phyloP scores from a whole-genome alignment of 2,329 filamentous ascomycete species.

The Ophiostoma montium region DNA sequence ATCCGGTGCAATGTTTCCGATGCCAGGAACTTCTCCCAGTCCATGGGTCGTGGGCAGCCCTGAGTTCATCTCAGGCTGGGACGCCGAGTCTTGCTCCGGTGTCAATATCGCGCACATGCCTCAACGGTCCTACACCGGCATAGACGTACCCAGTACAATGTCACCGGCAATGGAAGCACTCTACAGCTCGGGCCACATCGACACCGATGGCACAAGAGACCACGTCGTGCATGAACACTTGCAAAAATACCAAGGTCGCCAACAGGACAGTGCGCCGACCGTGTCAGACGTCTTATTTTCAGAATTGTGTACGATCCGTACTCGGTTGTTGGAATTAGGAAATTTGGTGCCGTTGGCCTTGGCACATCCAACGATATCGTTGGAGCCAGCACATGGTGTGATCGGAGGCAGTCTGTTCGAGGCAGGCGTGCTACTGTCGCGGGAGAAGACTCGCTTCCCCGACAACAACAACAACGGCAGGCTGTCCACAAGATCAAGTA shows the following conservation, averaged over 20 bases:
- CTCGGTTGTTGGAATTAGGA: slow-evolving; percentile 24
- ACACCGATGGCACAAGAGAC: background rate
- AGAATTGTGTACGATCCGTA: slow-evolving; percentile 24
- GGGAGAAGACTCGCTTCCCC: background rate
- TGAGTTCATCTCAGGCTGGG: background rate
- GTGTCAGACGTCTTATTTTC: slow-evolving; percentile 3
- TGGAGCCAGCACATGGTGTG: background rate
- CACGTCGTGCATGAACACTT: background rate
- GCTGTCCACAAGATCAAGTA: background rate
- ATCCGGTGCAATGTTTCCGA: background rate
- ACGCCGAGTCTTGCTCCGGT: background rate
- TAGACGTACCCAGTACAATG: background rate
- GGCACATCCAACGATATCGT: background rate
- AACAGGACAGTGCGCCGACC: background rate
- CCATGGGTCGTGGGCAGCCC: background rate
- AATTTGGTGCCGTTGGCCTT: slow-evolving; percentile 15
- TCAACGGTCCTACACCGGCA: background rate
- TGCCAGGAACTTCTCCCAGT: background rate
- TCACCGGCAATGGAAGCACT: background rate
- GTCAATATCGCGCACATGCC: background rate
- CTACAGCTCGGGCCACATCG: background rate
- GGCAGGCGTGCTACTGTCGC: too few species aligned
- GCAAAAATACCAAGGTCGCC: background rate
- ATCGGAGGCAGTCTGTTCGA: background rate
- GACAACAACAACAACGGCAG: background rate